phyloP scores from a whole-genome alignment of 148 eudicot genomes.

The Vaccinium myrtillus region DNA sequence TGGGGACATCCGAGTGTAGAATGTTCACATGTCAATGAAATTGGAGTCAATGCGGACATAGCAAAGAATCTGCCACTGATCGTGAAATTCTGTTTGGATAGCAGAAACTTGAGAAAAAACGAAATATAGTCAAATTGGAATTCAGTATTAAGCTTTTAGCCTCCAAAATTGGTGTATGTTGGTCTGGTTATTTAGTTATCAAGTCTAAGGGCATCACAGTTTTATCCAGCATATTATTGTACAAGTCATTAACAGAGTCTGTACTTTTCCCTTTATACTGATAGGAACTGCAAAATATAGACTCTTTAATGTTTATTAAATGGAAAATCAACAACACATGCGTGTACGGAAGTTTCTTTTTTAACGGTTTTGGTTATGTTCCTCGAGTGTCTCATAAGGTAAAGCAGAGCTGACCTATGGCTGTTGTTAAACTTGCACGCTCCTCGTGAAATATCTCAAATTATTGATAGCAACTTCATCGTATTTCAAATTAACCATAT shows the following conservation, averaged over 20 bases:
- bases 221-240: neutral
- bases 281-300: neutral
- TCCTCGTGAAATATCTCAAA: neutral
- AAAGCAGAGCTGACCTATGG: neutral
- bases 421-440: neutral
- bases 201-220: neutral
- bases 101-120: conserved; percentile 1
- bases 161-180: neutral
- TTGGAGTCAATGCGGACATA: neutral
- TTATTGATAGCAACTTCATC: neutral
- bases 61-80: neutral
- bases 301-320: neutral
- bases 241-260: neutral
- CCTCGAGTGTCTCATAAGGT: neutral
- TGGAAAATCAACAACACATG: neutral
- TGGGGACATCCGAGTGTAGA: neutral
- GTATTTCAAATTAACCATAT: neutral
- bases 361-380: neutral
- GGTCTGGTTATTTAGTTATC: neutral
- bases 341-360: neutral
- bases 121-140: neutral
- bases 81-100: conserved; percentile 6
- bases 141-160: neutral
- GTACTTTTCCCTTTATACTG: neutral
- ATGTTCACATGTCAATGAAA: neutral